Conservation (phyloP, 192 early-diverging fungal species). For the Coemansia sp. region DNA sequence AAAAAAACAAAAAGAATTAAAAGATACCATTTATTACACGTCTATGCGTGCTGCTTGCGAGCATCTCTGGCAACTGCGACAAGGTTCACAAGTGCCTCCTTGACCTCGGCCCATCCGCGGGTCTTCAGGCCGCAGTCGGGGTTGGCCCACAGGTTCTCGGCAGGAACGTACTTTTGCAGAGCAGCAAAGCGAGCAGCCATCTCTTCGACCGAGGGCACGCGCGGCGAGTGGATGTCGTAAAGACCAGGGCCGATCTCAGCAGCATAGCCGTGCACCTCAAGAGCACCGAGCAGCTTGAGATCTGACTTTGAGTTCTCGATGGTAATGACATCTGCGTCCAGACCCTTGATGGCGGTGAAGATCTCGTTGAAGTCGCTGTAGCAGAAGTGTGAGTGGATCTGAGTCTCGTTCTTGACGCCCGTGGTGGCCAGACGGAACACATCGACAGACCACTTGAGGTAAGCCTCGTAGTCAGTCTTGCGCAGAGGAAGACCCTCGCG, state of each 20-base stretch:
- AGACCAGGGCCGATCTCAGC: slow-evolving; percentile 95
- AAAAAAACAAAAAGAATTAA: not conserved
- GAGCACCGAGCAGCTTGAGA: slow-evolving; percentile 88
- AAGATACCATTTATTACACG: not conserved
- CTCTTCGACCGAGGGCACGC: slow-evolving; percentile 87
- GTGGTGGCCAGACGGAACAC: slow-evolving; percentile 89
- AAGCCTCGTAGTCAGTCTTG: slow-evolving; percentile 78
- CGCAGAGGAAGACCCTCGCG: slow-evolving; percentile 97
- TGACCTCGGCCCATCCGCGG: slow-evolving; percentile 91
- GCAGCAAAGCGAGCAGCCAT: slow-evolving; percentile 80
- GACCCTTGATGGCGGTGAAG: slow-evolving; percentile 84
- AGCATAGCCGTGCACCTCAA: slow-evolving; percentile 79
- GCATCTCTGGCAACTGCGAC: slow-evolving; percentile 72
- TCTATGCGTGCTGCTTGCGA: slow-evolving; percentile 46
- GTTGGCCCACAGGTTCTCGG: slow-evolving; percentile 89
- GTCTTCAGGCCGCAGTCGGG: slow-evolving; percentile 99
- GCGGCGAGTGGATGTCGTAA: slow-evolving; percentile 98
- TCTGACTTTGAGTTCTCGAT: slow-evolving; percentile 99
- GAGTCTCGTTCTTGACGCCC: slow-evolving; percentile 81
- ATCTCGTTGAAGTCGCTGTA: slow-evolving; percentile 99
- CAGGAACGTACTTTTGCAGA: slow-evolving; percentile 83
- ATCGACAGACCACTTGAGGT: slow-evolving; percentile 94
- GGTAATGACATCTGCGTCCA: slow-evolving; percentile 97
- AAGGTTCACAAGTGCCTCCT: slow-evolving; percentile 84
- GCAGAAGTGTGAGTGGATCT: slow-evolving; percentile 99